These are phyloP conservation scores for Musa troglodytarum DNA, from an alignment of 176 grass and related monocot species.

Conservation along the genomic window DNA sequence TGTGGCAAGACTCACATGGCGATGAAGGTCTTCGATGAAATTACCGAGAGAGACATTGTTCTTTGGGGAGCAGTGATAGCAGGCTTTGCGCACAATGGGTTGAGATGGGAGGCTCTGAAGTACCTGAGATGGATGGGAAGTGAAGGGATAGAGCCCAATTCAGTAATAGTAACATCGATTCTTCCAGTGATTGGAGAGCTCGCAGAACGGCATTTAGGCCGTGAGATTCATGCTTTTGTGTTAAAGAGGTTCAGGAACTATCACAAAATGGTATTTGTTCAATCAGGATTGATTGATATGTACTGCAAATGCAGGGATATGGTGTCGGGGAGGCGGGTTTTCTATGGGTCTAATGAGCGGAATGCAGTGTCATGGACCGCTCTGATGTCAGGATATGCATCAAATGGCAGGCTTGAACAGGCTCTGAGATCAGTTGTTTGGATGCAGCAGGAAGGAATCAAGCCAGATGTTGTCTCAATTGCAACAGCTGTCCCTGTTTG, in stretches of 20 bases:
- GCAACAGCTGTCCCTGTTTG: conserved; percentile 78
- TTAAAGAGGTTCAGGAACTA: conserved; percentile 58
- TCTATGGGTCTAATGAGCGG: conserved; percentile 59
- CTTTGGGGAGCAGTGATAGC: conserved; percentile 63
- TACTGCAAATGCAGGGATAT: conserved; percentile 92
- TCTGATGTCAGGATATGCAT: conserved; percentile 83
- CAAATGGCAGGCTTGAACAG: conserved; percentile 61
- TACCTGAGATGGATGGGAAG: conserved; percentile 75
- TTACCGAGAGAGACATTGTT: conserved; percentile 68
- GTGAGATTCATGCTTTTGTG: conserved; percentile 65
- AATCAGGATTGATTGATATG: conserved; percentile 73
- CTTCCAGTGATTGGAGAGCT: conserved; percentile 60
- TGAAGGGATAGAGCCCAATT: conserved; percentile 56
- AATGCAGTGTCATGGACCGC: conserved; percentile 76
- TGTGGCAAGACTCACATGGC: conserved; percentile 68
- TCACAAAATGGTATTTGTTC: conserved; percentile 45
- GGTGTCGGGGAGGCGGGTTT: conserved; percentile 52
- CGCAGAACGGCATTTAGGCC: conserved; percentile 41
- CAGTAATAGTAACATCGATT: conserved; percentile 55
- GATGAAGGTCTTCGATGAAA: conserved; percentile 80
- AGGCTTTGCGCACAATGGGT: conserved; percentile 62
- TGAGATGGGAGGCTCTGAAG: conserved; percentile 65
- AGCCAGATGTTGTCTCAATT: conserved; percentile 58
- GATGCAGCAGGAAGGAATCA: conserved; percentile 89
- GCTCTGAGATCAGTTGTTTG: conserved; percentile 69